phyloP scores from a whole-genome alignment of 163 green algal genomes.

The Prototheca cutis region DNA sequence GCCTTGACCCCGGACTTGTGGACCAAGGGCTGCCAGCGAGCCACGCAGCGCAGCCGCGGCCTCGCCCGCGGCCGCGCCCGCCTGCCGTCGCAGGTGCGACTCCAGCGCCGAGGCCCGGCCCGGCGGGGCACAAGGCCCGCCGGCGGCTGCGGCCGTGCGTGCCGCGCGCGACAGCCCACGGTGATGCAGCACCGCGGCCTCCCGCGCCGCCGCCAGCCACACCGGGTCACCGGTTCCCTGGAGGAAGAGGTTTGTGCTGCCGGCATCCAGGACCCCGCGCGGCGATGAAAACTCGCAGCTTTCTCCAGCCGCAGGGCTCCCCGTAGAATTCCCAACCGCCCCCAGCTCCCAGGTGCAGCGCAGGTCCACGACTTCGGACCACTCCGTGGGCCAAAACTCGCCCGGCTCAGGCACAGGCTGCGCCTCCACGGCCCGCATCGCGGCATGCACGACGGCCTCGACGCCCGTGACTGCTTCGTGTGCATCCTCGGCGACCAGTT shows the following conservation, averaged over 20 bases:
- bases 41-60: neutral
- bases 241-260: neutral
- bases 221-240: neutral
- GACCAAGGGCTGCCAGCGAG: neutral
- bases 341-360: constrained; percentile 4
- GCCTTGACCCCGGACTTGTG: neutral
- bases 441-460: neutral
- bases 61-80: neutral
- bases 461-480: neutral
- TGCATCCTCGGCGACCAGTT: constrained; percentile 24
- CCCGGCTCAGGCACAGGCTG: neutral
- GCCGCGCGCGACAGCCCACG: neutral
- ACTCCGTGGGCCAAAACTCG: neutral
- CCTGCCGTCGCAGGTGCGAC: neutral
- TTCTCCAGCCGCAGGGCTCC: too few relatives aligned
- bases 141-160: too few relatives aligned
- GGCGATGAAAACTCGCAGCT: too few relatives aligned
- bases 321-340: constrained; percentile 3
- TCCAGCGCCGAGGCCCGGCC: neutral
- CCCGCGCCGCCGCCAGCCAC: neutral
- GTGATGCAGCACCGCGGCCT: neutral
- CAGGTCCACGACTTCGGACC: neutral
- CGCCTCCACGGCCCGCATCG: neutral
- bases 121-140: neutral
- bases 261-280: too few relatives aligned